A percentile compares a stretch with the other conserved stretches of the same genome.
phyloP scores from a whole-genome alignment of 2,329 filamentous ascomycete genomes.

The Penicillium sumatraense region DNA sequence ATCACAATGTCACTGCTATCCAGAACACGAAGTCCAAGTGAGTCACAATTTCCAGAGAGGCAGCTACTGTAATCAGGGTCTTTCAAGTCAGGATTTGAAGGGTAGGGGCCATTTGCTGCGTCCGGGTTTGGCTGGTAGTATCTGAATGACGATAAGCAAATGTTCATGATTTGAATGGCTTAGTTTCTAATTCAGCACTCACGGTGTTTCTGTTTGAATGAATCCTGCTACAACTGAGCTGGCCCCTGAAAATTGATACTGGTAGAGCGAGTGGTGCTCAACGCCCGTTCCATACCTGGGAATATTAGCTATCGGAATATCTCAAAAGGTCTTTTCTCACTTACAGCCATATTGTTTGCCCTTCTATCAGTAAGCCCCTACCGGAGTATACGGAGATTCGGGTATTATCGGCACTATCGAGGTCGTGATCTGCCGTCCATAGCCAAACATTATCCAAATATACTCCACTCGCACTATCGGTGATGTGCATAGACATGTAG shows the following conservation, averaged over 20 bases:
- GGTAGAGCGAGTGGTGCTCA: constrained; percentile 55
- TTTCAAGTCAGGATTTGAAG: constrained; percentile 32
- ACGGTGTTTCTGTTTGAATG: constrained; percentile 47
- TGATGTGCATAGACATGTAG: constrained; percentile 45
- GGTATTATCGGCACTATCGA: constrained; percentile 55
- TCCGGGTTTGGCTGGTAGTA: constrained; percentile 46
- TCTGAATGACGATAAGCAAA: constrained; percentile 10
- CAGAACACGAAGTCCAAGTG: constrained; percentile 56
- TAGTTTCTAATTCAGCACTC: too few species aligned
- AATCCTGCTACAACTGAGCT: constrained; percentile 38
- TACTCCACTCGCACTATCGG: constrained; percentile 35
- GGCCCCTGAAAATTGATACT: constrained; percentile 51
- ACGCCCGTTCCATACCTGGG: constrained; percentile 46
- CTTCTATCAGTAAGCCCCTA: constrained; percentile 57
- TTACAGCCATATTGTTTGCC: constrained; percentile 45
- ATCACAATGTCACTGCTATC: constrained; percentile 49
- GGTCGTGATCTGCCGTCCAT: constrained; percentile 60
- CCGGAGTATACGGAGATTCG: constrained; percentile 60
- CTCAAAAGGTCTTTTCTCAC: constrained; percentile 17
- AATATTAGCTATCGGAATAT: constrained; percentile 5
- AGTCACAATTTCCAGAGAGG: constrained; percentile 41
- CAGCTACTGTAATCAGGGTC: constrained; percentile 42
- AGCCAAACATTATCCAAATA: constrained; percentile 59
- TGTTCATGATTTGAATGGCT: too few species aligned
- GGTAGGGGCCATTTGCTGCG: constrained; percentile 38